Conservation (phyloP, 139 green algal species). For the Chlorella vulgaris region DNA sequence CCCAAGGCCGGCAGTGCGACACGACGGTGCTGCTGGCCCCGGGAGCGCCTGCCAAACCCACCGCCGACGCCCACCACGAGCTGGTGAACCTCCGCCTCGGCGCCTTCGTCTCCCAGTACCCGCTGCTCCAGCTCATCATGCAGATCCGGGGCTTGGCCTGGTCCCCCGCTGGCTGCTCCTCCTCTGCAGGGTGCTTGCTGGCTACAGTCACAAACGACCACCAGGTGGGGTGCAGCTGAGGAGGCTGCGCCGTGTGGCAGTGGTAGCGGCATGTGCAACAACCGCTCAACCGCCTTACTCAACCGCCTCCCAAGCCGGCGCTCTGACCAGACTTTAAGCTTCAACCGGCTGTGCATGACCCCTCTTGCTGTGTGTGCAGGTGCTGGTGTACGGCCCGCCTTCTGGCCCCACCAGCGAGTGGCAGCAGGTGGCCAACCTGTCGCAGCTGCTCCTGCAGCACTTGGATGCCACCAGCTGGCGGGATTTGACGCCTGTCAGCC, state of each 20-base stretch:
- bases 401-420: conserved; percentile 35
- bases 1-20: not conserved
- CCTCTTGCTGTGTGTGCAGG: conserved; percentile 17
- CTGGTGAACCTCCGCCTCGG: conserved; percentile 23
- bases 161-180: conserved; percentile 32
- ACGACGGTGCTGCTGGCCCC: not conserved
- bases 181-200: conserved; percentile 46
- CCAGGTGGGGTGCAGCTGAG: conserved; percentile 11
- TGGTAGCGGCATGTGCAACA: too few species aligned
- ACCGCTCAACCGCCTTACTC: too few species aligned
- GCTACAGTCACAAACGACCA: conserved; percentile 43
- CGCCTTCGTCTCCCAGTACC: conserved; percentile 15
- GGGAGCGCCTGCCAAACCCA: not conserved
- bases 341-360: too few species aligned
- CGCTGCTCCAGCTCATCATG: not conserved
- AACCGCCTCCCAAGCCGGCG: too few species aligned
- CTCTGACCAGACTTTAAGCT: too few species aligned
- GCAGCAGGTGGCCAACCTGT: conserved; percentile 38
- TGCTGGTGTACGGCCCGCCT: conserved; percentile 51
- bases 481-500: too few species aligned
- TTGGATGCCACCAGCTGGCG: conserved; percentile 28
- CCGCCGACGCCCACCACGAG: conserved; percentile 6
- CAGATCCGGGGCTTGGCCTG: conserved; percentile 33
- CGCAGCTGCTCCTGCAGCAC: conserved; percentile 29
- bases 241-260: not conserved